Evolutionary conservation across 2,329 filamentous ascomycete genomes (phyloP).

Genomic region (Colletotrichum abscissum): DNA sequence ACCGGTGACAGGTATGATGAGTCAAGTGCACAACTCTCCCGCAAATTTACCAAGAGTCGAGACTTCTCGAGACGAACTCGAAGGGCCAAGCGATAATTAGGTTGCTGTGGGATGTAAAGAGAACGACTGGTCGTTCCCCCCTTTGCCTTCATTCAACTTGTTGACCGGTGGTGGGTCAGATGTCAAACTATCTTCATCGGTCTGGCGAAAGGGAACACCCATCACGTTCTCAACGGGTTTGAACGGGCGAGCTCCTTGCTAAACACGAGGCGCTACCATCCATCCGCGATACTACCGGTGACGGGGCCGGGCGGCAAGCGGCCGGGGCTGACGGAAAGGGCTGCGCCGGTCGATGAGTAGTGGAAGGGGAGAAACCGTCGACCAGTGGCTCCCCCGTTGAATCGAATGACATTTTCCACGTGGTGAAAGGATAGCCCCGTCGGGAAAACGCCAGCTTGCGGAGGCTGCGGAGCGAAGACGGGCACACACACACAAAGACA

Average conservation of each 20-base stretch:
- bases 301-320: slow-evolving; percentile 31
- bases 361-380: slow-evolving; percentile 3
- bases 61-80: background rate
- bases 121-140: background rate
- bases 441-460: slow-evolving; percentile 3
- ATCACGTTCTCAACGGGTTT: background rate
- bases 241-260: slow-evolving; percentile 5
- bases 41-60: background rate
- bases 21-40: background rate
- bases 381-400: background rate
- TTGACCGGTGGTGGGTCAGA: slow-evolving; percentile 11
- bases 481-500: background rate
- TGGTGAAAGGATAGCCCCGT: slow-evolving; percentile 17
- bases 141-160: background rate
- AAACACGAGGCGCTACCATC: slow-evolving; percentile 4
- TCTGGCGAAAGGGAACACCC: slow-evolving; percentile 5
- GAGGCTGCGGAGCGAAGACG: background rate
- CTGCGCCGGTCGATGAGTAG: background rate
- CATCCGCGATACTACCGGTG: slow-evolving; percentile 8
- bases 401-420: slow-evolving; percentile 11
- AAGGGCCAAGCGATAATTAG: background rate
- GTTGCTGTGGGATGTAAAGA: background rate
- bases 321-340: slow-evolving; percentile 13
- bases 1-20: slow-evolving; percentile 13
- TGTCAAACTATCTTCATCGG: slow-evolving; percentile 5